Conservation (phyloP, 1,284 basidiomycete species). For the Ustilago tritici region DNA sequence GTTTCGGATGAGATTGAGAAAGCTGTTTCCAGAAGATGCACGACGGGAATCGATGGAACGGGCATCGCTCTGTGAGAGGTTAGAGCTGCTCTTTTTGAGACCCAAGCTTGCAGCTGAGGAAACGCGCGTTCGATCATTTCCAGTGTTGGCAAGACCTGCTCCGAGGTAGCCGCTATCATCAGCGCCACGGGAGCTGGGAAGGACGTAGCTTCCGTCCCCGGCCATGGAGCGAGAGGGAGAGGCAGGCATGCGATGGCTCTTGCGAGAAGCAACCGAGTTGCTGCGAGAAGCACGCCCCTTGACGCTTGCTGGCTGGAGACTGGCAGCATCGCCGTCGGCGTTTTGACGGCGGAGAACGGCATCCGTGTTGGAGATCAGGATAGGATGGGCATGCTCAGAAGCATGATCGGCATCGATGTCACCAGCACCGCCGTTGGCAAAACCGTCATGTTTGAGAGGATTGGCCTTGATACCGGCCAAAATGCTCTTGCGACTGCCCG, state of each 20-base stretch:
- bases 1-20: slow-evolving; percentile 41
- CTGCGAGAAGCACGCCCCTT: slow-evolving; percentile 25
- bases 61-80: slow-evolving; percentile 48
- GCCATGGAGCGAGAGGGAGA: slow-evolving; percentile 21
- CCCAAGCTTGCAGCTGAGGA: slow-evolving; percentile 32
- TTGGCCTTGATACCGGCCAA: slow-evolving; percentile 42
- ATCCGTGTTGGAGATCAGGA: slow-evolving; percentile 53
- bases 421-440: not conserved
- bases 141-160: slow-evolving; percentile 17
- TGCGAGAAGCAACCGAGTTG: slow-evolving; percentile 26
- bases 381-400: slow-evolving; percentile 21
- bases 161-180: slow-evolving; percentile 27
- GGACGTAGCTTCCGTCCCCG: slow-evolving; percentile 2
- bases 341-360: slow-evolving; percentile 36
- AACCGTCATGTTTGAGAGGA: slow-evolving; percentile 4
- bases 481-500: slow-evolving; percentile 43
- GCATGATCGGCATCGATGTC: slow-evolving; percentile 19
- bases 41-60: slow-evolving; percentile 49
- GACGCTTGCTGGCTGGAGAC: slow-evolving; percentile 16
- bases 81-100: slow-evolving; percentile 49
- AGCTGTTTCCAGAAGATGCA: slow-evolving; percentile 37
- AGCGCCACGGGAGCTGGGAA: not conserved
- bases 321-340: slow-evolving; percentile 13
- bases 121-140: slow-evolving; percentile 9
- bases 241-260: not conserved